These are phyloP conservation scores for Anthracocystis panici-leucophaei DNA, from an alignment of 1,284 basidiomycete species.

Conservation along the genomic window DNA sequence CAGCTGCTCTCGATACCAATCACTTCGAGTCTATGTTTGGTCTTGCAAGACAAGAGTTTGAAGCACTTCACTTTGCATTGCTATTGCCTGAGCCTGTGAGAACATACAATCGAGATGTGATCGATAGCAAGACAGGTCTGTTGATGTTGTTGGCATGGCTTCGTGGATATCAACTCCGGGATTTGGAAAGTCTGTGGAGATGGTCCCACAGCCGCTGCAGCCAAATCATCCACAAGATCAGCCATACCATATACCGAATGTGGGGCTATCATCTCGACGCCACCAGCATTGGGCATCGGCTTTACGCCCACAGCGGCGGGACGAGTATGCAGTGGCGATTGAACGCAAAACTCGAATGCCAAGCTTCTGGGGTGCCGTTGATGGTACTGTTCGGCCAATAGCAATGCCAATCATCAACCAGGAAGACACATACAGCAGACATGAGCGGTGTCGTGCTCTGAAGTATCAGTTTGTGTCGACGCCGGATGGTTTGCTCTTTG, in stretches of 20 bases:
- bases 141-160: conserved; percentile 8
- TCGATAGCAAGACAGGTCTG: conserved; percentile 14
- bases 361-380: conserved; percentile 11
- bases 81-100: conserved; percentile 2
- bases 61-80: conserved; percentile 6
- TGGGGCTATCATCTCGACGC: conserved; percentile 8
- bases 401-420: conserved; percentile 7
- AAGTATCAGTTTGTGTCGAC: conserved; percentile 13
- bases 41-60: background rate
- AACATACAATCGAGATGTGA: conserved; percentile 1
- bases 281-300: background rate
- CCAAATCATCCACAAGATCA: background rate
- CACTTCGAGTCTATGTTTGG: conserved; percentile 4
- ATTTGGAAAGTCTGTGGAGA: conserved; percentile 3
- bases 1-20: background rate
- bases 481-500: conserved; percentile 15
- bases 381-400: conserved; percentile 3
- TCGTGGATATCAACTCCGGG: background rate
- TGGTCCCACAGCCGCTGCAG: background rate
- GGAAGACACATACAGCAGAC: conserved; percentile 9
- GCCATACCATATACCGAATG: background rate
- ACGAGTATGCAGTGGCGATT: conserved; percentile 11
- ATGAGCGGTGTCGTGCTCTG: conserved; percentile 11
- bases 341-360: background rate
- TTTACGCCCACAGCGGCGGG: conserved; percentile 3